Percentiles rank a stretch among this genome's conserved stretches.
phyloP scores from a whole-genome alignment of 192 early-diverging fungal species.

The Spizellomyces punctatus region DNA sequence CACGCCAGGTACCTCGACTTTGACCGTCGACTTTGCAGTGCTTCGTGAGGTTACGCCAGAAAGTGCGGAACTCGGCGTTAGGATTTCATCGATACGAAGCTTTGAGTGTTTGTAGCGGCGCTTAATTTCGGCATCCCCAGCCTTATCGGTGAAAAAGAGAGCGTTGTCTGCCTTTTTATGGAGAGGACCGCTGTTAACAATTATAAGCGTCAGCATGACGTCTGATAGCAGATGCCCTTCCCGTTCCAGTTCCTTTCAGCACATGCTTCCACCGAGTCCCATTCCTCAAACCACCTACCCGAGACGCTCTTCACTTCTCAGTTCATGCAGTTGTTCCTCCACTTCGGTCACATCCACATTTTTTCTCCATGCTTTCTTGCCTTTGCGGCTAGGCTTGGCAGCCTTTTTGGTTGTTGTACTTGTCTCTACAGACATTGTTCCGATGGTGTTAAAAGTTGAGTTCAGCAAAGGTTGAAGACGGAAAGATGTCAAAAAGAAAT shows the following conservation, averaged over 20 bases:
- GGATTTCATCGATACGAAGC: conserved; percentile 83
- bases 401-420: conserved; percentile 43
- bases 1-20: conserved; percentile 17
- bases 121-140: conserved; percentile 59
- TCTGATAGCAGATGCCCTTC: too few relatives aligned
- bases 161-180: conserved; percentile 25
- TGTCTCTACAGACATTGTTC: too few relatives aligned
- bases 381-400: conserved; percentile 75
- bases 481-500: too few relatives aligned
- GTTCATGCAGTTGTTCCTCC: conserved; percentile 69
- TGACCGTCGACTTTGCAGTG: conserved; percentile 36
- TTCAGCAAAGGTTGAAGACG: too few relatives aligned
- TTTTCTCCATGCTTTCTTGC: conserved; percentile 90
- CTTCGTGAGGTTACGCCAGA: conserved; percentile 31
- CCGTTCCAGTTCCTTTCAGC: too few relatives aligned
- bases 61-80: conserved; percentile 72
- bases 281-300: conserved; percentile 50
- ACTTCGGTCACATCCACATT: conserved; percentile 84
- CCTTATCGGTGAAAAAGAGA: conserved; percentile 74
- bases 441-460: too few relatives aligned
- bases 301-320: conserved; percentile 71
- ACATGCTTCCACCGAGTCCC: too few relatives aligned
- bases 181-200: too few relatives aligned
- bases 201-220: too few relatives aligned
- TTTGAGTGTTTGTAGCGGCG: conserved; percentile 31